Percentiles rank a stretch among this genome's conserved stretches.
Evolutionary conservation across 768 basidiomycete species (phyloP).

Genomic region (Cystobasidium ongulense): DNA sequence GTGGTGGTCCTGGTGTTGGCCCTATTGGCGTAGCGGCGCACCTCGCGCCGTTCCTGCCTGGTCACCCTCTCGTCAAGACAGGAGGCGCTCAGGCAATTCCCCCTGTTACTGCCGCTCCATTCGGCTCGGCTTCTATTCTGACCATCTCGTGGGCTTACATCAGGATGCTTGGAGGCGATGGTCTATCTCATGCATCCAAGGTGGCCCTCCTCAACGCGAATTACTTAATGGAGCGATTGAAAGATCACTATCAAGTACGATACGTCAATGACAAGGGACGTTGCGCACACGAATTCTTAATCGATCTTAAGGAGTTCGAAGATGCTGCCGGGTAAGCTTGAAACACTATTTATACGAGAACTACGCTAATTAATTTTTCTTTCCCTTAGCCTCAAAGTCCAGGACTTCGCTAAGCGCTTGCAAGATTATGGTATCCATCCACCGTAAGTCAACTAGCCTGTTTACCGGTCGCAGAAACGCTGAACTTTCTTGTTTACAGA

Average conservation of each 20-base stretch:
- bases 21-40: slow-evolving; percentile 93
- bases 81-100: slow-evolving; percentile 67
- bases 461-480: not conserved
- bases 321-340: slow-evolving; percentile 61
- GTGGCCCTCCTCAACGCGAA: slow-evolving; percentile 89
- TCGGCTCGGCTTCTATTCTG: slow-evolving; percentile 87
- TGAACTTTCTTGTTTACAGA: not conserved
- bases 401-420: slow-evolving; percentile 90
- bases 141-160: slow-evolving; percentile 97
- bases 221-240: slow-evolving; percentile 85
- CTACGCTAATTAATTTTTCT: not conserved
- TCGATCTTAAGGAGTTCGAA: slow-evolving; percentile 92
- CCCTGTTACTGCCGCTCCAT: slow-evolving; percentile 84
- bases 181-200: slow-evolving; percentile 74
- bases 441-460: slow-evolving; percentile 47
- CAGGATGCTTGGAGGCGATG: slow-evolving; percentile 93
- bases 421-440: slow-evolving; percentile 71
- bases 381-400: slow-evolving; percentile 57
- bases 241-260: slow-evolving; percentile 71
- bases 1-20: slow-evolving; percentile 87
- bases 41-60: slow-evolving; percentile 86
- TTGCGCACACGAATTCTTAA: slow-evolving; percentile 90
- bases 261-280: slow-evolving; percentile 84
- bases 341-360: too few species aligned
- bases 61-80: slow-evolving; percentile 64